Percentiles rank a stretch among this genome's conserved stretches.
These are phyloP conservation scores for Prunus mongolica DNA, from an alignment of 306 rosid species.

Conservation along the genomic window DNA sequence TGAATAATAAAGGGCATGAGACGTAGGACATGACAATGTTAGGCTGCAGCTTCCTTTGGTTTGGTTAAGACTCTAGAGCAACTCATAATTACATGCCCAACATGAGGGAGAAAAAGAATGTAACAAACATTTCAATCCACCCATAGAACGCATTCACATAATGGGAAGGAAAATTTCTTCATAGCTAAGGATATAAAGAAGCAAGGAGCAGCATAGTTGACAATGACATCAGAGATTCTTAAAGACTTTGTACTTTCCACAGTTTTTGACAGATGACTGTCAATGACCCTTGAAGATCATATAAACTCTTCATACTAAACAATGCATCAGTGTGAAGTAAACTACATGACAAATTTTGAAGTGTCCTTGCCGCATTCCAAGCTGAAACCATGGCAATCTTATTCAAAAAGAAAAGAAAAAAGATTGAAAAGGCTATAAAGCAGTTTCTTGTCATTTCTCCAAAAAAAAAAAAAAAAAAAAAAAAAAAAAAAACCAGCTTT, in stretches of 20 bases:
- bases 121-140: neutral
- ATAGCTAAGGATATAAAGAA: neutral
- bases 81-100: neutral
- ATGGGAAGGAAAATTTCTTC: neutral
- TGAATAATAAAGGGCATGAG: neutral
- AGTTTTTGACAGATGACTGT: neutral
- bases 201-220: neutral
- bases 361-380: neutral
- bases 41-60: neutral
- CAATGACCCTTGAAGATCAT: neutral
- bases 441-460: neutral
- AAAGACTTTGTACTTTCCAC: neutral
- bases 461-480: neutral
- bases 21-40: neutral
- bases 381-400: neutral
- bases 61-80: neutral
- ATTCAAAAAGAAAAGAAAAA: neutral
- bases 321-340: neutral
- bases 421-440: neutral
- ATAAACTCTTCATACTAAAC: neutral
- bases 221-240: neutral
- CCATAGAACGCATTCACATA: neutral
- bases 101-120: neutral
- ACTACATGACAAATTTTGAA: neutral
- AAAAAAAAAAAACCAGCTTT: neutral